Evolutionary conservation across 129 eudicot species (phyloP).

Genomic region (Gnaphalium uliginosum): DNA sequence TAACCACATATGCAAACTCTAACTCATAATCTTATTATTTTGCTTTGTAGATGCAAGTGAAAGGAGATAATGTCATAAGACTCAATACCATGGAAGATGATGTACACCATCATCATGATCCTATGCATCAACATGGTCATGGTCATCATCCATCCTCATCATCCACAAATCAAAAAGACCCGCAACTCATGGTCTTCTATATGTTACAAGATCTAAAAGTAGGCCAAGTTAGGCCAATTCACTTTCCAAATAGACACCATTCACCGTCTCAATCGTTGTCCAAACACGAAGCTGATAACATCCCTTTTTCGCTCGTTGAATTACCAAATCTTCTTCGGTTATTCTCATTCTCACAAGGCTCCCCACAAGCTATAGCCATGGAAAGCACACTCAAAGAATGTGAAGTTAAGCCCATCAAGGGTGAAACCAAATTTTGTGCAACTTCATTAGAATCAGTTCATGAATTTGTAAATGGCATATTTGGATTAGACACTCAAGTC

Average conservation of each 20-base stretch:
- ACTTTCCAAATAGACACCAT: constrained; percentile 56
- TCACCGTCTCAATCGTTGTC: constrained; percentile 55
- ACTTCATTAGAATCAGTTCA: constrained; percentile 67
- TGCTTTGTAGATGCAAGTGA: constrained; percentile 18
- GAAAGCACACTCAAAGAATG: constrained; percentile 66
- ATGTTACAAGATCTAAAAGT: constrained; percentile 43
- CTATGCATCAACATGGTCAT: constrained; percentile 37
- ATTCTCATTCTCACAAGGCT: constrained; percentile 50
- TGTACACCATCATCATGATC: constrained; percentile 20
- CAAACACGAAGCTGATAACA: constrained; percentile 59
- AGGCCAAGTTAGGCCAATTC: constrained; percentile 60
- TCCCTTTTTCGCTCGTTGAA: constrained; percentile 57
- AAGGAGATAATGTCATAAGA: constrained; percentile 38
- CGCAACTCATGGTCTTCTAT: constrained; percentile 65
- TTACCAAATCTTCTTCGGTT: constrained; percentile 46
- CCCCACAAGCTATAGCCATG: constrained; percentile 84
- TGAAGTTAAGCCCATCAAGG: constrained; percentile 52
- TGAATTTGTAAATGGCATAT: constrained; percentile 41
- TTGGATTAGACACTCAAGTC: constrained; percentile 43
- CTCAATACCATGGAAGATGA: constrained; percentile 48
- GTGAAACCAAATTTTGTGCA: constrained; percentile 71
- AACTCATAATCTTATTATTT: not conserved
- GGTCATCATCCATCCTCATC: constrained; percentile 42
- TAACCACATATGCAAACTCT: not conserved
- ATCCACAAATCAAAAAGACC: constrained; percentile 53